Base-by-base conservation (phyloP, 139 green algal species). In the Tetraselmis striata region DNA sequence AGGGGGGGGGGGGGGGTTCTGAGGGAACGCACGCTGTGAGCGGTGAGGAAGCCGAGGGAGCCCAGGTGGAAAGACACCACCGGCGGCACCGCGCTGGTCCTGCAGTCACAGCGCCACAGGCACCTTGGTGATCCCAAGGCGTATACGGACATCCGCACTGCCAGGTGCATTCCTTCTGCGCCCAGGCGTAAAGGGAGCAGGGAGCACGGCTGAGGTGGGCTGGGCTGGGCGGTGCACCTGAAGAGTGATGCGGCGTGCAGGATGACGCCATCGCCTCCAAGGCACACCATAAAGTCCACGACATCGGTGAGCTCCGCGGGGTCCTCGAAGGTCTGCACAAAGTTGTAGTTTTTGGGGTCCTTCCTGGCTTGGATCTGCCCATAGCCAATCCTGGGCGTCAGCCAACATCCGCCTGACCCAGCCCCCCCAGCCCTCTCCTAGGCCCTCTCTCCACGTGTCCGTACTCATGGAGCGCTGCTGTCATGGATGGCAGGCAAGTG, bases 51-150 rank as follows among this genome's bases (percentile, higher is more conserved):
- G 78, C 97, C 97, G 59, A 99, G 90, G 23, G 92, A 98, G 5
- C 97, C 97, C n/a, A 98, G 88, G 87, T 98, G 95, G 90, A 99
- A 99, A 30, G 90, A 91, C n/a, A 99, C 90, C 22, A 98, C 87
- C 76, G 88, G 88, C 0, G 89, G 89, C 28, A 88, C 81, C 22
- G 85, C 83, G 28, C 58, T 76, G n/a, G 82, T 59, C 11, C 45
- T 67, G 45, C 5, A 18, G 45, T n/a, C n/a, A n/a, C n/a, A n/a
- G n/a, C n/a, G n/a, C n/a, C n/a, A n/a, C n/a, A n/a, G n/a, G n/a
- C n/a, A n/a, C n/a, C n/a, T n/a, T n/a, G n/a, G n/a, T n/a, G n/a
- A n/a, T n/a, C n/a, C n/a, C n/a, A n/a, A n/a, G n/a, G n/a, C n/a
- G n/a, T n/a, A n/a, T n/a, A n/a, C n/a, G n/a, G n/a, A n/a, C n/a